These are phyloP conservation scores for Asterochloris sp. DNA, from an alignment of 139 green algal genomes.

Conservation along the genomic window DNA sequence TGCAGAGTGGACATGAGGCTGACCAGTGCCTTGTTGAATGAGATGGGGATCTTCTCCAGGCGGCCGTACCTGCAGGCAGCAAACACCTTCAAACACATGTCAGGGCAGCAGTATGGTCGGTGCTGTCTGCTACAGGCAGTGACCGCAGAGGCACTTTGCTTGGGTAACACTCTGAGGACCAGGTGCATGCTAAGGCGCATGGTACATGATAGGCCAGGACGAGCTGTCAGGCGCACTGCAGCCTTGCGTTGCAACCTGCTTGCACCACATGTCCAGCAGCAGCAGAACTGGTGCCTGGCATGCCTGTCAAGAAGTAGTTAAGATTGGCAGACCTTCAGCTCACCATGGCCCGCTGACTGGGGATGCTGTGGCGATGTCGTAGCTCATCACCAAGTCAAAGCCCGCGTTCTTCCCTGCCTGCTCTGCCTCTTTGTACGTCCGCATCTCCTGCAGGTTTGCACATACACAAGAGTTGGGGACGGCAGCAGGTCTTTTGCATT, in stretches of 20 bases:
- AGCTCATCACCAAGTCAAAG: constrained; percentile 63
- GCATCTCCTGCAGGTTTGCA: constrained; percentile 68
- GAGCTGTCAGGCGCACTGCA: too few species aligned
- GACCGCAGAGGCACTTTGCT: too few species aligned
- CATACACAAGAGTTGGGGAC: too few species aligned
- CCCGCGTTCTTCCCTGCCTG: constrained; percentile 77
- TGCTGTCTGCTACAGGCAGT: too few species aligned
- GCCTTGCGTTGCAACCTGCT: too few species aligned
- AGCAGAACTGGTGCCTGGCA: too few species aligned
- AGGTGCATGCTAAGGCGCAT: too few species aligned
- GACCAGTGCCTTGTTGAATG: constrained; percentile 70
- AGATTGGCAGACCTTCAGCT: neutral
- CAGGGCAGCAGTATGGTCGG: too few species aligned
- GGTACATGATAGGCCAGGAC: too few species aligned
- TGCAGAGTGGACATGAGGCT: constrained; percentile 58
- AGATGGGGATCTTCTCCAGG: constrained; percentile 40
- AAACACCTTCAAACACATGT: neutral
- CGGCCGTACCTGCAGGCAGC: constrained; percentile 43
- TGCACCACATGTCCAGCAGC: neutral
- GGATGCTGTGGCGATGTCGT: constrained; percentile 54
- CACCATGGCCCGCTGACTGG: constrained; percentile 25
- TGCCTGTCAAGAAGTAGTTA: neutral
- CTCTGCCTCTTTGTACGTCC: constrained; percentile 79
- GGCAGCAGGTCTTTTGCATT: too few species aligned
- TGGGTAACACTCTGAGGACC: too few species aligned